phyloP scores from a whole-genome alignment of 73 alveolate genomes.

The Breviolum minutum region DNA sequence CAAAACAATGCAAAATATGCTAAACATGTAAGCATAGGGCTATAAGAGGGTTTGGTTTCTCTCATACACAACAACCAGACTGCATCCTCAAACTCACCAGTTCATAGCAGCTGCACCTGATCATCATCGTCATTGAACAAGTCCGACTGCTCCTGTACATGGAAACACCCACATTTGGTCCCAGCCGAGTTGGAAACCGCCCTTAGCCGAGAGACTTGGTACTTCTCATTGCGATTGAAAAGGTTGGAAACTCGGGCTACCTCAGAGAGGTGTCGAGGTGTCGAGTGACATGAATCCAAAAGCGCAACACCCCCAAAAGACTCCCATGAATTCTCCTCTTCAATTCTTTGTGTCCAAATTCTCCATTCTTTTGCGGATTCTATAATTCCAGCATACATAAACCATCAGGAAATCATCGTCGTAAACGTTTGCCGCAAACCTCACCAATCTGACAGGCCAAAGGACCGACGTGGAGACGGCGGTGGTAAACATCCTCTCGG shows the following conservation, averaged over 20 bases:
- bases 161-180: not conserved
- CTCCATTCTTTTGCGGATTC: not conserved
- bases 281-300: not conserved
- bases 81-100: too few relatives aligned
- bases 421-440: not conserved
- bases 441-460: not conserved
- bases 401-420: not conserved
- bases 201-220: not conserved
- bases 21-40: too few relatives aligned
- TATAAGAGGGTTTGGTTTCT: too few relatives aligned
- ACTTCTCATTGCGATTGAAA: slow-evolving; percentile 52
- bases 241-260: slow-evolving; percentile 83
- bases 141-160: slow-evolving; percentile 72
- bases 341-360: not conserved
- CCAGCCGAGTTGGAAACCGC: not conserved
- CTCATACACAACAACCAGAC: too few relatives aligned
- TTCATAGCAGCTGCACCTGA: not conserved
- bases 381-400: not conserved
- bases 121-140: slow-evolving; percentile 64
- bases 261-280: not conserved
- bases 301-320: too few relatives aligned
- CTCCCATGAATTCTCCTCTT: too few relatives aligned
- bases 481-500: slow-evolving; percentile 9
- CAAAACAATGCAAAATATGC: too few relatives aligned
- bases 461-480: slow-evolving; percentile 35